Evolutionary conservation across 768 basidiomycete genomes (phyloP), one percentile per base, ranked within the genome.

Genomic region (Gymnopilus junonius): DNA sequence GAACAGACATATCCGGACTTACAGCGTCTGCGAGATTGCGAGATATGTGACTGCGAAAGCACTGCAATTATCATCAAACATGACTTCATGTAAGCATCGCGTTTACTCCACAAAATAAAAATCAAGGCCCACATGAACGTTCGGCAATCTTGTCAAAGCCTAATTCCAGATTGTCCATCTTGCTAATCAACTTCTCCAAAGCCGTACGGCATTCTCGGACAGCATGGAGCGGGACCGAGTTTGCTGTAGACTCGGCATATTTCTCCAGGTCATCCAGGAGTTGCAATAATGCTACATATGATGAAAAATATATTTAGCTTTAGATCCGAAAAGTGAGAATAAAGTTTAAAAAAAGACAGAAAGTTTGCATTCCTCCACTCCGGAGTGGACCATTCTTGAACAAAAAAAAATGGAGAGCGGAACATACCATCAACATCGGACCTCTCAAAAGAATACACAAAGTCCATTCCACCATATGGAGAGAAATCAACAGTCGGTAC

Each of bases 141-240:
- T 95, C 93, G 3, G 92, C 91, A 68, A 96, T 90, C 65, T 87
- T 85, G 68, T 96, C 95, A 70, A 97, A 95, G 1, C 90, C 90
- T 0, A 85, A 73, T 72, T 93, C 90, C 12, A 96, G 79, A 25
- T 80, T 82, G 63, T 97, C 93, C 87, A 97, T 92, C 74, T 87
- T 90, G 32, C 74, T 76, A 43, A 94, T 79, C 5, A 93, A 81
- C 73, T 86, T 92, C 64, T 91, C 88, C 34, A 97, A 76, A 2
- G 84, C 79, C 5, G 70, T 64, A 31, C 87, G 86, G 31, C 89
- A 86, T 69, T 90, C 89, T 25, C 78, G 77, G 2, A 95, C 79
- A 39, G 93, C 88, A 35, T 68, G 75, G 6, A 87, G 71, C 12
- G 86, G 80, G 29, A 77, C 77, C 2, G 75, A 62, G 64, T 88